These are phyloP conservation scores for Ramularia collo-cygni DNA, from an alignment of 2,329 filamentous ascomycete genomes.

Conservation along the genomic window DNA sequence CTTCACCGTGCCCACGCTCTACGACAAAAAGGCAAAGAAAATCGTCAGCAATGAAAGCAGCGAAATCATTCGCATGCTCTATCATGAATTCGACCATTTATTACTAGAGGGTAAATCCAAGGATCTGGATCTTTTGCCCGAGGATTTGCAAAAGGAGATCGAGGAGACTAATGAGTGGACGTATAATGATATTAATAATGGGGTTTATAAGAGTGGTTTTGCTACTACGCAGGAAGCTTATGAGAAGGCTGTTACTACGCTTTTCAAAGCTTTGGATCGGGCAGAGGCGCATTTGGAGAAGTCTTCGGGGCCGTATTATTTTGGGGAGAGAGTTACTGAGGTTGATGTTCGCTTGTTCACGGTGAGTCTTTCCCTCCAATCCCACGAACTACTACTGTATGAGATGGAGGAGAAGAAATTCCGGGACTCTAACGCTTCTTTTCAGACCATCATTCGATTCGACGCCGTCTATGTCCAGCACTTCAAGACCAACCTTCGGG, in stretches of 20 bases:
- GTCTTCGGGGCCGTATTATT: conserved; percentile 41
- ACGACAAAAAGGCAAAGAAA: conserved; percentile 64
- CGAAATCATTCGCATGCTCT: conserved; percentile 89
- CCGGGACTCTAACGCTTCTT: no score
- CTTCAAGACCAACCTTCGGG: conserved; percentile 74
- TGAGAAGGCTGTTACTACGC: conserved; percentile 37
- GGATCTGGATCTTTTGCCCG: conserved; percentile 40
- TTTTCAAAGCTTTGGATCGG: conserved; percentile 45
- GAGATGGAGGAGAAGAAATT: no score
- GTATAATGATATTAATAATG: conserved; percentile 48
- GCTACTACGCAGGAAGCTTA: conserved; percentile 48
- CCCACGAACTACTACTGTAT: no score
- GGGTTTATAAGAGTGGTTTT: conserved; percentile 47
- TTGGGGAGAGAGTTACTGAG: conserved; percentile 42
- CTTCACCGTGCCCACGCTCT: conserved; percentile 83
- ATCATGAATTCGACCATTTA: conserved; percentile 64
- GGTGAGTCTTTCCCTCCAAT: conserved; percentile 2
- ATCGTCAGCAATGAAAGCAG: conserved; percentile 91
- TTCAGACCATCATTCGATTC: conserved; percentile 54
- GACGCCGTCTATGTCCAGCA: conserved; percentile 50
- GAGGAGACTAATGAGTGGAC: conserved; percentile 47
- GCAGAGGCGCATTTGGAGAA: conserved; percentile 38
- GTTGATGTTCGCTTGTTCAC: conserved; percentile 47
- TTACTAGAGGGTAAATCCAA: conserved; percentile 39
- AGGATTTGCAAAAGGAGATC: conserved; percentile 38